Evolutionary conservation across 176 grass and related monocot genomes (phyloP).

Genomic region (Paspalum notatum): DNA sequence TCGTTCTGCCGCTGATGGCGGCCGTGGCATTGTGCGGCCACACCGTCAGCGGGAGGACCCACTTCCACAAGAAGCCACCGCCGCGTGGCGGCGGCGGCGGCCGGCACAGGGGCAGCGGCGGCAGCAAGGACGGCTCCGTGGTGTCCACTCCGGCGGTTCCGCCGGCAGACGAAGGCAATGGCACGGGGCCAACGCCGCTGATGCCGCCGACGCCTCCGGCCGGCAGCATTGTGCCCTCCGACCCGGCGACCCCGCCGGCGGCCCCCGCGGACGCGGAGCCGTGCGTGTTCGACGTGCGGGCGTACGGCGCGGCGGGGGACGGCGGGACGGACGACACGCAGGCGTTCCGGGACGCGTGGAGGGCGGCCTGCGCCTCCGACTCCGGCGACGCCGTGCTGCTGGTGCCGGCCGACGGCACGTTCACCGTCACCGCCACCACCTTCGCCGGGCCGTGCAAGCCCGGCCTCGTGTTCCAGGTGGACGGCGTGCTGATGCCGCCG

Average conservation of each 20-base stretch:
- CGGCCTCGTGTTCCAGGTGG: slow-evolving; percentile 85
- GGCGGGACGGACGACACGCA: slow-evolving; percentile 62
- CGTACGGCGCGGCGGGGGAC: slow-evolving; percentile 71
- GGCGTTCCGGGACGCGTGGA: slow-evolving; percentile 80
- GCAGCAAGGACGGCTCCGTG: slow-evolving; percentile 1
- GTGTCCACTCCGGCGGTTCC: slow-evolving; percentile 47
- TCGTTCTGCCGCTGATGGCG: slow-evolving; percentile 22
- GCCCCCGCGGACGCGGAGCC: slow-evolving; percentile 9
- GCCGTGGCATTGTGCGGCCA: slow-evolving; percentile 25
- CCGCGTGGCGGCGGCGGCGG: neutral
- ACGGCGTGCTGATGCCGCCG: slow-evolving; percentile 79
- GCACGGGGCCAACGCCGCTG: neutral
- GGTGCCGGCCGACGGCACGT: slow-evolving; percentile 74
- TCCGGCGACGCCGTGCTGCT: slow-evolving; percentile 56
- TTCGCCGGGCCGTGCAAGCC: slow-evolving; percentile 85
- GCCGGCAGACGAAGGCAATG: neutral
- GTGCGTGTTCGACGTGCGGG: slow-evolving; percentile 75
- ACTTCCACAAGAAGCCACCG: slow-evolving; percentile 63
- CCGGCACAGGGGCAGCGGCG: slow-evolving; percentile 33
- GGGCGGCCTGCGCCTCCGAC: slow-evolving; percentile 62
- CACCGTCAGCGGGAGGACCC: slow-evolving; percentile 55
- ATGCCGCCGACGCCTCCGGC: slow-evolving; percentile 8
- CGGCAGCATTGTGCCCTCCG: slow-evolving; percentile 49
- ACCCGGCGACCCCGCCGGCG: slow-evolving; percentile 47
- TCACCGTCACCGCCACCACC: slow-evolving; percentile 76